These are phyloP conservation scores for Erythrophleum ivorense DNA, from an alignment of 331 rosid species.

Conservation along the genomic window DNA sequence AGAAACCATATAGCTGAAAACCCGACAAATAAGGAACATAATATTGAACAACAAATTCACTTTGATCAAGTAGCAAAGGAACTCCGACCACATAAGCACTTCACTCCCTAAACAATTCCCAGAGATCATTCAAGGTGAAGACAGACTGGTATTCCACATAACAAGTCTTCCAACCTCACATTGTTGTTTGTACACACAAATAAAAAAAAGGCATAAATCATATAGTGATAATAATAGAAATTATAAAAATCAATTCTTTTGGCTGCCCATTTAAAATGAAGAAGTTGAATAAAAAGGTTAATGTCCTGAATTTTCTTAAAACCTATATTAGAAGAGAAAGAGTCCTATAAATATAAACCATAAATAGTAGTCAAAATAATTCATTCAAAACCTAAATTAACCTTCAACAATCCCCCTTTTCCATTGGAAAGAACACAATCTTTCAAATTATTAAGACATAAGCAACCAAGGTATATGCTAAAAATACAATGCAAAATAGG, in stretches of 20 bases:
- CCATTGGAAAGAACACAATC: no score
- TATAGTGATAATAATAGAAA: background rate
- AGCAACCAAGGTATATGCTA: no score
- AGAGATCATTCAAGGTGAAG: constrained; percentile 63
- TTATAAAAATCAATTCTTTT: background rate
- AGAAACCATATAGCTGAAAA: constrained; percentile 62
- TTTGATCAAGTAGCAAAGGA: constrained; percentile 59
- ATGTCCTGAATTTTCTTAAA: no score
- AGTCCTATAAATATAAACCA: no score
- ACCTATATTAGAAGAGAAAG: no score
- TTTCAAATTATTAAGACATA: no score
- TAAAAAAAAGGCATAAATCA: constrained; percentile 33
- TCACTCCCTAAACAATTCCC: constrained; percentile 76
- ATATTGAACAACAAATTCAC: constrained; percentile 60
- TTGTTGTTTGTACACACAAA: constrained; percentile 53
- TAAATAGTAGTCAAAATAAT: no score
- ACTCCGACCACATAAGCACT: constrained; percentile 76
- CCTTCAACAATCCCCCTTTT: no score
- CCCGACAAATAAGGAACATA: constrained; percentile 79
- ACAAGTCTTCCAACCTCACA: constrained; percentile 73
- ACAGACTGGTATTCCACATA: constrained; percentile 66
- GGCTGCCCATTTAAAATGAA: no score
- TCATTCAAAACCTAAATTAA: no score
- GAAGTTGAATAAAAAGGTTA: no score
- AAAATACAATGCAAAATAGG: no score